A percentile compares a stretch with the other conserved stretches of the same genome.
Conservation (phyloP, 805 yeast species). For the Soucietia sequanensis region DNA sequence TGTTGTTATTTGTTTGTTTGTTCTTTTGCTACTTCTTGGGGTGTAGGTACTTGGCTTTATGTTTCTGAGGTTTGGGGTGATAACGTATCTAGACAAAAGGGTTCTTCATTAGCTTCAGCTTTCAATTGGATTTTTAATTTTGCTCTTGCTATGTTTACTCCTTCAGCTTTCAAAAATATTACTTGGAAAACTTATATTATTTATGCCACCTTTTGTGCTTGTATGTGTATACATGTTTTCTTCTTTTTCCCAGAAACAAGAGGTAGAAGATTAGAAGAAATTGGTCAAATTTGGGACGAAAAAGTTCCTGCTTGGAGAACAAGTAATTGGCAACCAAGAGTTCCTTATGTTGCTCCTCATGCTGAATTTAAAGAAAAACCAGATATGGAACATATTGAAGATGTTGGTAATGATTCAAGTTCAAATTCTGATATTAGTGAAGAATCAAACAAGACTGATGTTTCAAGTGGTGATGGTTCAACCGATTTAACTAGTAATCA, state of each 20-base stretch:
- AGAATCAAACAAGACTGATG: no score
- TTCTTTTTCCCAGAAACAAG: conserved; percentile 57
- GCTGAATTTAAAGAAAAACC: conserved; percentile 20
- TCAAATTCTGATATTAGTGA: no score
- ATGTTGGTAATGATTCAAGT: no score
- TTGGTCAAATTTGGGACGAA: conserved; percentile 40
- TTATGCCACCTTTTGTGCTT: conserved; percentile 50
- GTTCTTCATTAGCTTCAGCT: conserved; percentile 63
- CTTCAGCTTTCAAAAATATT: conserved; percentile 50
- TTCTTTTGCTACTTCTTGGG: conserved; percentile 53
- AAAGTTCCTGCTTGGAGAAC: conserved; percentile 38
- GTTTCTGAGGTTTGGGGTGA: conserved; percentile 59
- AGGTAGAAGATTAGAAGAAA: conserved; percentile 53
- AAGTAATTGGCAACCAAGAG: conserved; percentile 25
- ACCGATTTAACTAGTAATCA: no score
- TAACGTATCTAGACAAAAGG: conserved; percentile 55
- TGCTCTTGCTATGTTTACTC: conserved; percentile 63
- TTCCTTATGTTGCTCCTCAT: conserved; percentile 24
- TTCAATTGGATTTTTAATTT: conserved; percentile 67
- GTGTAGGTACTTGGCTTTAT: conserved; percentile 55
- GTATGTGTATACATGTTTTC: conserved; percentile 43
- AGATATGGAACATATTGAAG: conserved; percentile 18
- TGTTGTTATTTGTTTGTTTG: conserved; percentile 52
- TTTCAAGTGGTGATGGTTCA: no score
- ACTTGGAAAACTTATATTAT: conserved; percentile 56